Conservation (phyloP, 2,329 filamentous ascomycete species). For the Penicillium fuscoglaucum region DNA sequence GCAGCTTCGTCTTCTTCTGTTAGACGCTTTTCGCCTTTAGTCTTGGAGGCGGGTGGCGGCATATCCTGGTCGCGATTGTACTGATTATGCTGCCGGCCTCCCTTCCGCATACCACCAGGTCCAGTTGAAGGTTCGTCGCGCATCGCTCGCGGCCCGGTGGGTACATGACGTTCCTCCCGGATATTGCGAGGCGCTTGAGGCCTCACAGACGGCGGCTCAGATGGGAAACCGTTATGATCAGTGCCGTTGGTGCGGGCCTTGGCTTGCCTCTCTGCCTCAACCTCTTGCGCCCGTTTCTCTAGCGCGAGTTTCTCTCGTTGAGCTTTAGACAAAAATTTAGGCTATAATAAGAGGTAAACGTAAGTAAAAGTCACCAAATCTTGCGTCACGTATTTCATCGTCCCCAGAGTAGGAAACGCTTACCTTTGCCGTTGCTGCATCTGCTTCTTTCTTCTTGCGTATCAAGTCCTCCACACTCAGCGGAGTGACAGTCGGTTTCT, state of each 20-base stretch:
- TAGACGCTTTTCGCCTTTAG: conserved; percentile 45
- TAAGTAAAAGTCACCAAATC: conserved; percentile 18
- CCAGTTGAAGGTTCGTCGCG: conserved; percentile 53
- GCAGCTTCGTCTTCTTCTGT: conserved; percentile 58
- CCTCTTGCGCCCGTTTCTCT: conserved; percentile 73
- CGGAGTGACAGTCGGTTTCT: conserved; percentile 49
- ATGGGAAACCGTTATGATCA: conserved; percentile 25
- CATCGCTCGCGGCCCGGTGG: conserved; percentile 73
- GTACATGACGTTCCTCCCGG: conserved; percentile 35
- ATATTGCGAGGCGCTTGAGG: conserved; percentile 26
- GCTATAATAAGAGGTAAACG: conserved; percentile 46
- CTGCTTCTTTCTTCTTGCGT: conserved; percentile 79
- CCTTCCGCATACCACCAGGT: conserved; percentile 51
- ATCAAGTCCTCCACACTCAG: conserved; percentile 84
- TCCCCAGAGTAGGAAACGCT: conserved; percentile 26
- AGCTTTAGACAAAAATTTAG: conserved; percentile 81
- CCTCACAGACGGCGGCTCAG: conserved; percentile 14
- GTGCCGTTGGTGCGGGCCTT: conserved; percentile 40
- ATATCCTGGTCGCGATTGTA: conserved; percentile 49
- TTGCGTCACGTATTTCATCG: not conserved
- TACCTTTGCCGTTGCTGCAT: conserved; percentile 77
- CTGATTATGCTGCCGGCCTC: conserved; percentile 7
- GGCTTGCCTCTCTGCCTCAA: conserved; percentile 59
- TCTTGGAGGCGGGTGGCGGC: conserved; percentile 47
- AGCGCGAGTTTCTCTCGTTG: conserved; percentile 77